A percentile compares a stretch with the other conserved stretches of the same genome.
phyloP scores from a whole-genome alignment of 2,329 filamentous ascomycete genomes.

The Blumeria graminis region DNA sequence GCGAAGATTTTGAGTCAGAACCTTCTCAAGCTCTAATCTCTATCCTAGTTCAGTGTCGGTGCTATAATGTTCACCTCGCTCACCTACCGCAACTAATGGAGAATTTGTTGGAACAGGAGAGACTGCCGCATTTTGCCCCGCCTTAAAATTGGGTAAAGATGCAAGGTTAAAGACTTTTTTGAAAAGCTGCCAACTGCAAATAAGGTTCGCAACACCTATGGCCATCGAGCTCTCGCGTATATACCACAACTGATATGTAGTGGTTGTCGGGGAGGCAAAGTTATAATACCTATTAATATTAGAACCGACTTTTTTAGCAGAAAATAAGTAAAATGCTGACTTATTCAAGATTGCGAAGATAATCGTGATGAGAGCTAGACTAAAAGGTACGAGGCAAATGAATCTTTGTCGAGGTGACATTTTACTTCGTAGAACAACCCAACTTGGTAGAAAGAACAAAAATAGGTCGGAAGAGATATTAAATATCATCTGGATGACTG shows the following conservation, averaged over 20 bases:
- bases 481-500: constrained; percentile 30
- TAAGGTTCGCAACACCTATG: constrained; percentile 26
- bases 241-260: constrained; percentile 21
- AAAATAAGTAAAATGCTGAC: constrained; percentile 9
- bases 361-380: constrained; percentile 27
- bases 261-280: constrained; percentile 13
- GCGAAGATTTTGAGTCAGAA: neutral
- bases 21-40: neutral
- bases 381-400: constrained; percentile 21
- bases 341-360: constrained; percentile 25
- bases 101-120: neutral
- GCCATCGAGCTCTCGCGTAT: constrained; percentile 25
- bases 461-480: constrained; percentile 33
- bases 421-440: constrained; percentile 17
- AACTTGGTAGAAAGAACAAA: constrained; percentile 28
- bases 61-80: neutral
- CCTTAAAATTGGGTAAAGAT: neutral
- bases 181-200: constrained; percentile 21
- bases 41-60: neutral
- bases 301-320: neutral
- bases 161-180: constrained; percentile 8
- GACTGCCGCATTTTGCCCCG: neutral
- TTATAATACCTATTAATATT: constrained; percentile 7
- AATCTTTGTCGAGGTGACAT: constrained; percentile 20
- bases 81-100: neutral